These are phyloP conservation scores for Lactarius trivialis DNA, from an alignment of 768 basidiomycete species.

Conservation along the genomic window DNA sequence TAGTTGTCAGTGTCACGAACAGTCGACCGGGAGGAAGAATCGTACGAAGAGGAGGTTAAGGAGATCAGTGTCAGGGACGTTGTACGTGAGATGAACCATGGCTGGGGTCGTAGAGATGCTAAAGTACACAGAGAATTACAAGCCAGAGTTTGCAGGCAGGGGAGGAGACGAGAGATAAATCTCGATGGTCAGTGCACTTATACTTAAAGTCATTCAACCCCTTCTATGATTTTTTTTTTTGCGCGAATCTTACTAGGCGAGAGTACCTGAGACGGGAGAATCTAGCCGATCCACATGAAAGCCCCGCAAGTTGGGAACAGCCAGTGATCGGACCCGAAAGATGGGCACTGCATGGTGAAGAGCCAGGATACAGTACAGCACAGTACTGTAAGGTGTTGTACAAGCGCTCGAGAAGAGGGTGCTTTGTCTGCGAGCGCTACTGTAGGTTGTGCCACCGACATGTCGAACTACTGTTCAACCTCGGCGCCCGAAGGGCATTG, in stretches of 20 bases:
- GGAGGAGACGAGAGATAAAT: not conserved
- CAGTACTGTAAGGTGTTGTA: not conserved
- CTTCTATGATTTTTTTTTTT: not conserved
- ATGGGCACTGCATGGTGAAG: not conserved
- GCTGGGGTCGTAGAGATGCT: not conserved
- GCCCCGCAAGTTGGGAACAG: slow-evolving; percentile 5
- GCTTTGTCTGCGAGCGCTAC: not conserved
- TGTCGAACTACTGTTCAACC: not conserved
- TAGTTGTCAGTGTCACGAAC: not conserved
- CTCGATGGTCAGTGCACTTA: not conserved
- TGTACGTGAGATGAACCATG: slow-evolving; percentile 6
- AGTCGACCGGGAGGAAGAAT: not conserved
- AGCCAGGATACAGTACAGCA: not conserved
- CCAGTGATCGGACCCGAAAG: not conserved
- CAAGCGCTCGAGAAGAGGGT: not conserved
- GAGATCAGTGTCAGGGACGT: not conserved
- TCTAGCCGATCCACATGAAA: not conserved
- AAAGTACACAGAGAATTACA: slow-evolving; percentile 10
- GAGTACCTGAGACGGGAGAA: slow-evolving; percentile 3
- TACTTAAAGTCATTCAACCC: not conserved
- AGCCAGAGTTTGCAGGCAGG: not conserved
- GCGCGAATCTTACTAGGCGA: not conserved
- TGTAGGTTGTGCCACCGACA: not conserved
- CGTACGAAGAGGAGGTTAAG: slow-evolving; percentile 2
- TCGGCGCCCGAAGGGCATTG: not conserved